These are phyloP conservation scores for Silene vulgaris DNA, from an alignment of 179 eudicot species.

Conservation along the genomic window DNA sequence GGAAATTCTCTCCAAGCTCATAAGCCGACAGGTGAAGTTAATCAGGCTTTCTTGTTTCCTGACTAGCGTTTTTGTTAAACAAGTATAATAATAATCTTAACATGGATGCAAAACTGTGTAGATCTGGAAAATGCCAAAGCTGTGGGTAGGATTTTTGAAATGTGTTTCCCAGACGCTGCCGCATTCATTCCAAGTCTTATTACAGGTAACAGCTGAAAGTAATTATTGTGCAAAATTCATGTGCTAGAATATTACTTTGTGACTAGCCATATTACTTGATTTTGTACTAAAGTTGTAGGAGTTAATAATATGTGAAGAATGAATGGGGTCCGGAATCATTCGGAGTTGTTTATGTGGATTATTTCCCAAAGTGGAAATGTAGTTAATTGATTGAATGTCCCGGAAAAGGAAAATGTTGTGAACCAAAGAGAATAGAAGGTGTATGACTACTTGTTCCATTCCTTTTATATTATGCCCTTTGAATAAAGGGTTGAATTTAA, in stretches of 20 bases:
- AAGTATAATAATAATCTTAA: conserved; percentile 5
- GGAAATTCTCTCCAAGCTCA: conserved; percentile 88
- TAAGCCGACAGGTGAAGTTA: conserved; percentile 62
- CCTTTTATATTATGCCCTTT: no score
- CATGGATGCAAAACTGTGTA: conserved; percentile 24
- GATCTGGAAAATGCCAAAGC: conserved; percentile 94
- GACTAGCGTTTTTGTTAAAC: neutral
- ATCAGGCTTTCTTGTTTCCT: neutral
- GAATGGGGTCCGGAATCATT: no score
- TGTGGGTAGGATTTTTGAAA: conserved; percentile 89
- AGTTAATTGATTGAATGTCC: no score
- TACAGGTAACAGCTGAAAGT: conserved; percentile 48
- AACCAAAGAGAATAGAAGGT: no score
- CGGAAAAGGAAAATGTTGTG: no score
- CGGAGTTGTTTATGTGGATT: no score
- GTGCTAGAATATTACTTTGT: neutral
- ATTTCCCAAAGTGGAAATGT: no score
- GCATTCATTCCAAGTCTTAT: conserved; percentile 75
- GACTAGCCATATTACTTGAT: neutral
- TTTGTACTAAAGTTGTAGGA: neutral
- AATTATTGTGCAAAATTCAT: neutral
- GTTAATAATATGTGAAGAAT: no score
- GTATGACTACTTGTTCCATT: no score
- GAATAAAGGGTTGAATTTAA: no score
- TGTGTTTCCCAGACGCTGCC: conserved; percentile 95